These are phyloP conservation scores for Moringa oleifera DNA, from an alignment of 345 rosid genomes.

Conservation along the genomic window DNA sequence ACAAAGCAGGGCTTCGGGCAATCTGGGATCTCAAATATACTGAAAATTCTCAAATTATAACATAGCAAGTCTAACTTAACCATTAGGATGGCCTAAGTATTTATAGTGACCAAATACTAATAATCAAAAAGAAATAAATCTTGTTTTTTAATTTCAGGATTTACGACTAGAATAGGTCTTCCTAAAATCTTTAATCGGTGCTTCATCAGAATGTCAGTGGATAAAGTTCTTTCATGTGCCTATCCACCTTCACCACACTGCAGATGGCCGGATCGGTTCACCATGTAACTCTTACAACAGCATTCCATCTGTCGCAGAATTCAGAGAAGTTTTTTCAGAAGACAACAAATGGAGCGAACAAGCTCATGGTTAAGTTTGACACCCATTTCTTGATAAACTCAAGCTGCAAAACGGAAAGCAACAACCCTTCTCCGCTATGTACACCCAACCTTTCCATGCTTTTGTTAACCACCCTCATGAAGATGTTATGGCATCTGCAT, in stretches of 20 bases:
- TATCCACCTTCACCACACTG: constrained; percentile 94
- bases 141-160: too few species aligned
- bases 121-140: too few species aligned
- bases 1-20: too few species aligned
- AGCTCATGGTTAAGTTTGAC: constrained; percentile 98
- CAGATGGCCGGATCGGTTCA: constrained; percentile 89
- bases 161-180: too few species aligned
- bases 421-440: constrained; percentile 97
- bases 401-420: constrained; percentile 97
- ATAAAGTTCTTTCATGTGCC: constrained; percentile 98
- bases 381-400: constrained; percentile 99
- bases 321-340: constrained; percentile 84
- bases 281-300: constrained; percentile 91
- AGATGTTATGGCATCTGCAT: too few species aligned
- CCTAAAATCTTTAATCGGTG: too few species aligned
- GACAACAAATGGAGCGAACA: constrained; percentile 19
- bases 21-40: too few species aligned
- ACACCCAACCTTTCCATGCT: constrained; percentile 97
- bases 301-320: constrained; percentile 99
- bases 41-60: too few species aligned
- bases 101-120: too few species aligned
- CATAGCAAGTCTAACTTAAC: too few species aligned
- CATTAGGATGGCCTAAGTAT: too few species aligned
- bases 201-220: constrained; percentile 92
- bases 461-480: too few species aligned